Conservation (phyloP, 148 eudicot genomes). For the Arctostaphylos glauca region DNA sequence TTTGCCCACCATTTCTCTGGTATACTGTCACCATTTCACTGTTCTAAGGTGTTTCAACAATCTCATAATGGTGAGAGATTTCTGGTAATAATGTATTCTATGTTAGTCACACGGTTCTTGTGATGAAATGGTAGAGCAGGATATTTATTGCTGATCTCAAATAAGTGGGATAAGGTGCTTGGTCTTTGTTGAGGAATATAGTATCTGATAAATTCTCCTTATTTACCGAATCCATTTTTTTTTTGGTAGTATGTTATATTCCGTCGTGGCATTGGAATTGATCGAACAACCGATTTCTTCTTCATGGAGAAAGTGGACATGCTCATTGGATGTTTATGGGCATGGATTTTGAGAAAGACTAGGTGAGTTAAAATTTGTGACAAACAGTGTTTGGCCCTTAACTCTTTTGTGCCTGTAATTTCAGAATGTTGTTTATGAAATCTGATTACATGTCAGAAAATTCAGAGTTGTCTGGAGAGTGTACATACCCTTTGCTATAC, state of each 20-base stretch:
- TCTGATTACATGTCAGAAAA: not conserved
- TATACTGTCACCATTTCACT: not conserved
- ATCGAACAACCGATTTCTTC: slow-evolving; percentile 79
- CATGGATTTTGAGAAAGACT: slow-evolving; percentile 65
- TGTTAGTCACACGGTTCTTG: not conserved
- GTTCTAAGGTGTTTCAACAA: not conserved
- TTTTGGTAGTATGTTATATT: slow-evolving; percentile 73
- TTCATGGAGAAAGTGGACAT: slow-evolving; percentile 94
- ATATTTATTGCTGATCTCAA: not conserved
- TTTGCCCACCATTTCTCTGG: not conserved
- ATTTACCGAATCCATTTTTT: not conserved
- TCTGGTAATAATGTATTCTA: not conserved
- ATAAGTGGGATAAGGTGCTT: slow-evolving; percentile 1
- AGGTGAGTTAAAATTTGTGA: slow-evolving; percentile 41
- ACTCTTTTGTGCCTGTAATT: slow-evolving; percentile 2
- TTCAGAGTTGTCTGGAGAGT: not conserved
- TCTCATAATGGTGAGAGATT: not conserved
- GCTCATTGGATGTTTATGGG: slow-evolving; percentile 79
- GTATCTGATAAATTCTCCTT: not conserved
- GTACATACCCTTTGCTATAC: not conserved
- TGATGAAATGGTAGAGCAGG: not conserved
- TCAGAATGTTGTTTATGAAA: not conserved
- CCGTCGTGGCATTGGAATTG: slow-evolving; percentile 96
- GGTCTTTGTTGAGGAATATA: not conserved
- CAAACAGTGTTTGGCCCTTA: not conserved